These are phyloP conservation scores for Talaromyces thailandensis DNA, from an alignment of 495 filamentous ascomycete species.

Conservation along the genomic window DNA sequence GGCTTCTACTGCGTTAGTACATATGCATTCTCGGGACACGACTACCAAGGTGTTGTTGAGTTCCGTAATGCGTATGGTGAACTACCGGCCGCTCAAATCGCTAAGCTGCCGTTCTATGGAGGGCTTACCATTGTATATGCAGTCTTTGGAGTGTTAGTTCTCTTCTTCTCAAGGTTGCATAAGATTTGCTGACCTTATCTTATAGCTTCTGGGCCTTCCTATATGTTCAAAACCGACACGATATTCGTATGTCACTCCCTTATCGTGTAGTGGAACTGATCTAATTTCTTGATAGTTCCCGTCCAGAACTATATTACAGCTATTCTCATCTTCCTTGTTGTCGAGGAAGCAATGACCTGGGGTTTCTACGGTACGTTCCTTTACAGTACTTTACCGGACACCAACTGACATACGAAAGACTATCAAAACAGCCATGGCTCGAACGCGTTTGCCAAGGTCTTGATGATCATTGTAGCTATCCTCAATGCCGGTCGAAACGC, in stretches of 20 bases:
- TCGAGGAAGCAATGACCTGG: slow-evolving; percentile 98
- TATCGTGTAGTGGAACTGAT: neutral
- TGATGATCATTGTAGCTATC: slow-evolving; percentile 83
- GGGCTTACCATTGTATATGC: slow-evolving; percentile 91
- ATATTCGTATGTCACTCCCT: slow-evolving; percentile 57
- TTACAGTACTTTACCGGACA: neutral
- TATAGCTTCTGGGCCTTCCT: slow-evolving; percentile 86
- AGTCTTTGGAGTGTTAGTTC: slow-evolving; percentile 60
- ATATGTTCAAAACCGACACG: slow-evolving; percentile 86
- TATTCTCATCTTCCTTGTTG: slow-evolving; percentile 85
- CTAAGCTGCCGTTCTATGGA: slow-evolving; percentile 96
- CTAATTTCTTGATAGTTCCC: slow-evolving; percentile 53
- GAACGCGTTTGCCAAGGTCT: slow-evolving; percentile 66
- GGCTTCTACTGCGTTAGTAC: slow-evolving; percentile 95
- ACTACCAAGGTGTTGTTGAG: slow-evolving; percentile 75
- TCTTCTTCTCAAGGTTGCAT: neutral
- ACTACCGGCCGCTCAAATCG: slow-evolving; percentile 88
- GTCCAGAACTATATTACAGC: slow-evolving; percentile 99
- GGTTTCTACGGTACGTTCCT: slow-evolving; percentile 63
- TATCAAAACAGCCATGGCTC: slow-evolving; percentile 83
- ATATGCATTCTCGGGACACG: slow-evolving; percentile 45
- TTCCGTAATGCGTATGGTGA: slow-evolving; percentile 96
- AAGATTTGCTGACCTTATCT: neutral
- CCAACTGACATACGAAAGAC: slow-evolving; percentile 39
- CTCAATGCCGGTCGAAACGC: slow-evolving; percentile 91